phyloP scores from a whole-genome alignment of 1,284 basidiomycete species.

The Boletellus deceptivus region DNA sequence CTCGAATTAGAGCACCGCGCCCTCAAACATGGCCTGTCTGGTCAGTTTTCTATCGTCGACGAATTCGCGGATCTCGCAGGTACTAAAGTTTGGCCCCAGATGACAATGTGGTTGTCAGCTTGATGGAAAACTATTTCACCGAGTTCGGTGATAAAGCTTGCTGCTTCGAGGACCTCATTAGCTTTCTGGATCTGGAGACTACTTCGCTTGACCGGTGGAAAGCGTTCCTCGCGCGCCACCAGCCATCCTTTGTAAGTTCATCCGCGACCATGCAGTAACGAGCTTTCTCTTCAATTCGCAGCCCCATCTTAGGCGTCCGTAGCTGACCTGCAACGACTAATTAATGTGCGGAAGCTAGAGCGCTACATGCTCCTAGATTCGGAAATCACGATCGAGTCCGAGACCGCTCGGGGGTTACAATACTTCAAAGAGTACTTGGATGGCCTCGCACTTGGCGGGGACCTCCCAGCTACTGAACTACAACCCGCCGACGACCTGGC shows the following conservation, averaged over 20 bases:
- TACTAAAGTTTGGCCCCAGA: conserved; percentile 36
- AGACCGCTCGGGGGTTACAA: conserved; percentile 47
- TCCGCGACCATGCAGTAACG: conserved; percentile 9
- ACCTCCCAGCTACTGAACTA: conserved; percentile 72
- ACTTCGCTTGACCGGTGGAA: conserved; percentile 53
- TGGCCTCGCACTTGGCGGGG: conserved; percentile 62
- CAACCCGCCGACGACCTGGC: conserved; percentile 87
- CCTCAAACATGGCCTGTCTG: conserved; percentile 44
- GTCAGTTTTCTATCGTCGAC: conserved; percentile 35
- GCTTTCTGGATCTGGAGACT: conserved; percentile 53
- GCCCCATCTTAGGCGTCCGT: conserved; percentile 41
- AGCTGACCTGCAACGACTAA: conserved; percentile 52
- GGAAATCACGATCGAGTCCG: conserved; percentile 54
- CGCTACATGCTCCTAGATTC: conserved; percentile 53
- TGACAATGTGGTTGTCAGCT: conserved; percentile 39
- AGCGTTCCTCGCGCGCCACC: conserved; percentile 49
- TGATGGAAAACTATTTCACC: conserved; percentile 68
- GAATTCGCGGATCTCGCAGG: background rate
- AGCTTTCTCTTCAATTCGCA: conserved; percentile 13
- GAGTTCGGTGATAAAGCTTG: conserved; percentile 77
- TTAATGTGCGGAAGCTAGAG: conserved; percentile 72
- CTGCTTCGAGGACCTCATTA: conserved; percentile 81
- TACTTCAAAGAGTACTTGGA: conserved; percentile 63
- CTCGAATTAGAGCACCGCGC: conserved; percentile 70
- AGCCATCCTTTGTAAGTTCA: conserved; percentile 49